These are phyloP conservation scores for Globisporangium spinosum DNA, from an alignment of 352 stramenopile species.

Conservation along the genomic window DNA sequence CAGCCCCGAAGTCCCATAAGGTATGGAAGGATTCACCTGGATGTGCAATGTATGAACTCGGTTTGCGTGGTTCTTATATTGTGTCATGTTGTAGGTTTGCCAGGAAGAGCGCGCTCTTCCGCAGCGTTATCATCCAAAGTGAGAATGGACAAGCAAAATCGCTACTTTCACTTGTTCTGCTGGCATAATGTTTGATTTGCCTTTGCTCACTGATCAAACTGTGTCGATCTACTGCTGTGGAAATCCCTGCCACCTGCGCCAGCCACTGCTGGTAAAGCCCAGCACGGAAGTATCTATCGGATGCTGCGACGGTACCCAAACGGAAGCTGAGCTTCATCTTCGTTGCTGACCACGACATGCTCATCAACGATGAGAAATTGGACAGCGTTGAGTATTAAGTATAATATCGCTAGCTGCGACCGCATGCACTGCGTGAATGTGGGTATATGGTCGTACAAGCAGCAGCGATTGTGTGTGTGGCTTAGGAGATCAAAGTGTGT, in stretches of 20 bases:
- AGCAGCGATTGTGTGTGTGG: not conserved
- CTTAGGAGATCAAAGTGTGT: too few relatives aligned
- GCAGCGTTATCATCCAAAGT: not conserved
- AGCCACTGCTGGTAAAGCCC: slow-evolving; percentile 34
- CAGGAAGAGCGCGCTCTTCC: not conserved
- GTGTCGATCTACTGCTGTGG: not conserved
- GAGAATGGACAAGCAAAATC: not conserved
- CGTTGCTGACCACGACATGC: not conserved
- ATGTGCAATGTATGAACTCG: not conserved
- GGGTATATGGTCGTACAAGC: not conserved
- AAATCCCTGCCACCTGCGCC: slow-evolving; percentile 23
- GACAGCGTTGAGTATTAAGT: not conserved
- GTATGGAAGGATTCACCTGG: slow-evolving; percentile 1
- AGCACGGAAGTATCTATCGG: slow-evolving; percentile 73
- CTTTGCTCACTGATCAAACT: too few relatives aligned
- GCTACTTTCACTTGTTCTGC: not conserved
- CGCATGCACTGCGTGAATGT: not conserved
- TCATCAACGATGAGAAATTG: not conserved
- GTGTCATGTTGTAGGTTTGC: not conserved
- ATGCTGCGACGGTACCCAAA: slow-evolving; percentile 34
- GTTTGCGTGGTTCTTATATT: not conserved
- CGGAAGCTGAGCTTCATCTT: not conserved
- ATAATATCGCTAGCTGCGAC: not conserved
- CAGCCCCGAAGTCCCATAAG: slow-evolving; percentile 23
- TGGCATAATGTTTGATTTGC: too few relatives aligned